Evolutionary conservation across 192 early-diverging fungal species (phyloP), one percentile per base, ranked within the genome.

Genomic region (Coemansia sp.): DNA sequence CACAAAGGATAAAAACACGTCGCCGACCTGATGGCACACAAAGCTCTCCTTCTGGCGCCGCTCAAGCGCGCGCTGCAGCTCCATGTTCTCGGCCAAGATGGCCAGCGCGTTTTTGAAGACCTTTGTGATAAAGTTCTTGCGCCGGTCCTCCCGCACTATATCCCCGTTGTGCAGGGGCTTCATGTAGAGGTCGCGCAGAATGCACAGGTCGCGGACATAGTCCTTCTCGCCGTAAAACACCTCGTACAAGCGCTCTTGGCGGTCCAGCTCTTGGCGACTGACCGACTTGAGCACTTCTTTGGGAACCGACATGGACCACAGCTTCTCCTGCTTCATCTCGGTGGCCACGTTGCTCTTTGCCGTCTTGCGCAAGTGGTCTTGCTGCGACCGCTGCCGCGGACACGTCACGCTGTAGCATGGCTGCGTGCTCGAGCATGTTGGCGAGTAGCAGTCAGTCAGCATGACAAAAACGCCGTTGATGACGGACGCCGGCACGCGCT

Each of bases 161-260:
- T 92, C 87, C 45, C 84, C 67, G 43, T 81, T 80, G 43, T 84
- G 72, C 29, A 92, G 69, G 6, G 88, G 88, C 67, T 76, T 74
- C 65, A 92, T 91, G 85, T 87, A 91, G 63, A 92, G 91, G 63
- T 87, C 88, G 71, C 91, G 85, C 12, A 98, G 76, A 35, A 92
- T 87, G 56, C 88, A 88, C 39, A 98, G 79, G 57, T 98, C 95
- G 45, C 86, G 86, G 36, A 97, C 92, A 86, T 94, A 99, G 70
- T 97, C 92, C 62, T 89, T 89, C 70, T 99, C 94, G 6, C 91
- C 95, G 41, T 94, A 88, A 32, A 97, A 92, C 46, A 97, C 64
- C 79, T 99, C 97, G 70, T 90, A 97, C 69, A 99, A 93, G 38
- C 88, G 87, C 77, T 99, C 95, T 70, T 99, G 97, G 0, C 96